These are phyloP conservation scores for Verticillium zaregamsianum DNA, from an alignment of 2,329 filamentous ascomycete species.

Conservation along the genomic window DNA sequence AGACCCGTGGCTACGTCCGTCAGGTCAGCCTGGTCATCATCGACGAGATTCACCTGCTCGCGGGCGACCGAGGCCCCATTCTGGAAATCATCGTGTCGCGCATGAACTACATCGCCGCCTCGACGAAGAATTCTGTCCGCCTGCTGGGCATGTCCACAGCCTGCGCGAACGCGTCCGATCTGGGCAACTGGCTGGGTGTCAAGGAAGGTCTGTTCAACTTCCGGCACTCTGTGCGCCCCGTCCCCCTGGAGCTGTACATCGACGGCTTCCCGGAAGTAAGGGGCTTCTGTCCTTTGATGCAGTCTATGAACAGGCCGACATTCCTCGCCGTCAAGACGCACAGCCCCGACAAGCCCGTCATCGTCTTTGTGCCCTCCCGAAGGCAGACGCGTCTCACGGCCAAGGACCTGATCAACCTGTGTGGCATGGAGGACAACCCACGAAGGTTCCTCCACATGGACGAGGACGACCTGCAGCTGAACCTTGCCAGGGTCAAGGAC, in stretches of 20 bases:
- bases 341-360: slow-evolving; percentile 93
- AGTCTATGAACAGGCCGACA: slow-evolving; percentile 97
- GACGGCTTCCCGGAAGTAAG: slow-evolving; percentile 94
- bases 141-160: slow-evolving; percentile 99
- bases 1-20: slow-evolving; percentile 92
- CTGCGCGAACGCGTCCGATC: slow-evolving; percentile 89
- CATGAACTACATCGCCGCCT: slow-evolving; percentile 98
- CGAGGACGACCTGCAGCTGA: slow-evolving; percentile 86
- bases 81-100: slow-evolving; percentile 89
- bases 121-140: slow-evolving; percentile 83
- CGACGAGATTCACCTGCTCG: slow-evolving; percentile 96
- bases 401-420: slow-evolving; percentile 94
- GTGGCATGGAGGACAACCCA: slow-evolving; percentile 97
- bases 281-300: slow-evolving; percentile 96
- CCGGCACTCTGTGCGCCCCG: slow-evolving; percentile 90
- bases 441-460: slow-evolving; percentile 90
- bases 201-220: slow-evolving; percentile 97
- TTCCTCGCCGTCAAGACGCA: slow-evolving; percentile 96
- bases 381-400: slow-evolving; percentile 92
- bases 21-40: slow-evolving; percentile 97
- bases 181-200: slow-evolving; percentile 95
- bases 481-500: slow-evolving; percentile 88
- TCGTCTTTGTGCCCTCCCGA: slow-evolving; percentile 95
- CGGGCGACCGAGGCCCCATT: slow-evolving; percentile 93
- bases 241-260: slow-evolving; percentile 93